Evolutionary conservation across 2,329 filamentous ascomycete species (phyloP), one percentile per base, ranked within the genome.

Genomic region (Fusarium zealandicum): DNA sequence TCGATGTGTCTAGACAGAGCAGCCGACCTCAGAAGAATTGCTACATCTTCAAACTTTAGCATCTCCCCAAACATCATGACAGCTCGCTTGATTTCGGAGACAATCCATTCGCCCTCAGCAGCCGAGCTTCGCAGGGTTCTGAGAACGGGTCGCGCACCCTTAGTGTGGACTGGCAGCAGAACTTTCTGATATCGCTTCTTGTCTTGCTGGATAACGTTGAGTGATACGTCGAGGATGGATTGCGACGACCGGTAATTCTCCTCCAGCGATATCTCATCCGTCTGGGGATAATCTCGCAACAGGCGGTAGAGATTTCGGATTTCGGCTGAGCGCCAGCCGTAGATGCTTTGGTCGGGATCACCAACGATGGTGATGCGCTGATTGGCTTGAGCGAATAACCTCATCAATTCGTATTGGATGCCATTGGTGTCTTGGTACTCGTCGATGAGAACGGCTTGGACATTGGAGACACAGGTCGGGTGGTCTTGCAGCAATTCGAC

Each of bases 341-440:
- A 99, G 51, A 99, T 99, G 71, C 93, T 97, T 73, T 99, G 93
- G 71, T 99, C 95, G 0, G 95, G 93, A 70, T 99, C 93, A 28
- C 93, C 95, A 5, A 99, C 95, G 54, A 97, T 90, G 1, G 93
- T 98, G 63, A 98, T 93, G n/a, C 86, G 83, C 50, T 85, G 83
- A 36, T 82, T 81, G 17, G 80, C 76, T 55, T 91, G 86, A 2
- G 93, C 91, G 66, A 99, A 88, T 1, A 96, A 81, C 59, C 84
- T 88, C 92, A 97, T 97, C 35, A 99, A 78, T 64, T 97, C 92
- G 68, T 96, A 98, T 72, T 99, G 93, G 5, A 97, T 88, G 16
- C 91, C 84, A 70, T 98, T 99, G 7, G 93, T 98, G 74, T 99
- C 93, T 74, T 99, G 93, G 60, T 97, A 99, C 70, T 99, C 93